Base-by-base conservation (phyloP, 2,329 filamentous ascomycete genomes). In the Aspergillus versicolor region DNA sequence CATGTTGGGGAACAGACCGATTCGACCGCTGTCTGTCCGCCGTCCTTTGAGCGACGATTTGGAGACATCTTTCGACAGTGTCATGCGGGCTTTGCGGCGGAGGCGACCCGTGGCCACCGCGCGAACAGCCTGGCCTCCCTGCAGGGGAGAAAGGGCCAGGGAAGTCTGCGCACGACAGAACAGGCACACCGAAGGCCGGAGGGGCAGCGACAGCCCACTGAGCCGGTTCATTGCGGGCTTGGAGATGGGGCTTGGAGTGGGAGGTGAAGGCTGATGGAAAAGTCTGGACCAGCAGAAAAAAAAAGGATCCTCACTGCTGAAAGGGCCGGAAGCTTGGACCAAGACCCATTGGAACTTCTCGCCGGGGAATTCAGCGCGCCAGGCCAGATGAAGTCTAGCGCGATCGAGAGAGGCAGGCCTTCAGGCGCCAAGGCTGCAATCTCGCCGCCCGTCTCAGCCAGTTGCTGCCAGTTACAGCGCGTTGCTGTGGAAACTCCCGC, bases 1-100 rank as follows among this genome's bases (percentile, higher is more conserved):
- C 83, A 86, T 85, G 8, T 77, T 82, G 17, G 79, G 81, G 67
- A 84, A 87, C 2, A 84, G 84, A 5, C 81, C 81, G 61, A 79
- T 76, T 54, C 73, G 72, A 48, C 76, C 75, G 56, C 76, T 74
- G 43, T 72, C 71, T 8, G 69, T 61, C 3, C 77, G 75, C 58
- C 70, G 74, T 41, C 70, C 71, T 43, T 68, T 75, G 17, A 72
- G 48, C 0, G 67, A 66, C 1, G 62, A 19, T 49, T 63, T 70
- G 44, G 60, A 60, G 38, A 72, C 69, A 56, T 71, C 65, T n/a
- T 67, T 64, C 22, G 74, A 75, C 8, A 75, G 64, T 11, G 70
- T 63, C 73, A 75, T 75, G 22, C 75, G 73, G 17, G 69, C 67
- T 57, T 67, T 73, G 58, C 72, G 70, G 40, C 68, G 73, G 44